These are phyloP conservation scores for Neurospora discreta DNA, from an alignment of 495 filamentous ascomycete species.

Conservation along the genomic window DNA sequence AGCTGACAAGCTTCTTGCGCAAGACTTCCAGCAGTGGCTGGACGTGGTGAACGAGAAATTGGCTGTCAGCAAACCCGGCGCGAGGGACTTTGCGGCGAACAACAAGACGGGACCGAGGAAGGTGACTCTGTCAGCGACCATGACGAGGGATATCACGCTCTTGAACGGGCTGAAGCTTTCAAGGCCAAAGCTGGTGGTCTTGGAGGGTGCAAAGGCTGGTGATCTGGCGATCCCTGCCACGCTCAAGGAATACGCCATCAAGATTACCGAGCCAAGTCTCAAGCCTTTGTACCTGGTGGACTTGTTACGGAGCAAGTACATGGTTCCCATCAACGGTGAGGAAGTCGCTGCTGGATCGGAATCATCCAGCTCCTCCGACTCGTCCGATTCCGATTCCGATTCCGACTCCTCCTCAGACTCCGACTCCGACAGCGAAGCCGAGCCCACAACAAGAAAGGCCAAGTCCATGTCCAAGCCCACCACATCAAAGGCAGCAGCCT, in stretches of 20 bases:
- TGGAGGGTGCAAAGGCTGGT: constrained; percentile 40
- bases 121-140: constrained; percentile 81
- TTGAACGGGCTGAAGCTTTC: constrained; percentile 61
- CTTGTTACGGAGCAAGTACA: constrained; percentile 39
- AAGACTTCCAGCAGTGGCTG: constrained; percentile 90
- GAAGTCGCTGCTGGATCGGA: constrained; percentile 9
- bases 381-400: constrained; percentile 7
- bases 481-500: not conserved
- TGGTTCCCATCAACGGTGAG: constrained; percentile 9
- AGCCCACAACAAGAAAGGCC: not conserved
- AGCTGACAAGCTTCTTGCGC: constrained; percentile 80
- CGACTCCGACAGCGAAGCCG: not conserved
- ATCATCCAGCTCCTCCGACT: constrained; percentile 18
- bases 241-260: constrained; percentile 61
- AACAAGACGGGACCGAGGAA: constrained; percentile 48
- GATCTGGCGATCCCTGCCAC: constrained; percentile 53
- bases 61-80: constrained; percentile 22
- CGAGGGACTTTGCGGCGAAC: constrained; percentile 39
- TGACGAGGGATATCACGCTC: constrained; percentile 79
- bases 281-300: constrained; percentile 77
- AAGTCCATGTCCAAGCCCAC: not conserved
- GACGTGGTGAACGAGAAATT: constrained; percentile 57
- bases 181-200: constrained; percentile 63
- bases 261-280: constrained; percentile 59
- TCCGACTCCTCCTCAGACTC: constrained; percentile 8